Conservation (phyloP, 768 basidiomycete species). For the Rickenella mellea region DNA sequence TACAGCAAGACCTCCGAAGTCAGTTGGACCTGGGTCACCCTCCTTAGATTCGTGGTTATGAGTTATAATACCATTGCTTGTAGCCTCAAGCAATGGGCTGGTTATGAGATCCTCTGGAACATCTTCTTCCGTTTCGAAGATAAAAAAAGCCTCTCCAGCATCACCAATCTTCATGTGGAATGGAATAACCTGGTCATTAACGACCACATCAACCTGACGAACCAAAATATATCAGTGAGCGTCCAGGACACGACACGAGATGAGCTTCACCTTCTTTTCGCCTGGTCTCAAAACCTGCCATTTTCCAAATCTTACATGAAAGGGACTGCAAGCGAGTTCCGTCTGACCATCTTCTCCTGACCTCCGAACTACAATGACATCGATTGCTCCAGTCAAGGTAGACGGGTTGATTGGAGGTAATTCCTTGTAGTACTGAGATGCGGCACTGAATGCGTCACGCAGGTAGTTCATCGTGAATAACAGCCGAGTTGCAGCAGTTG, state of each 20-base stretch:
- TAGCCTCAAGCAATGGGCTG: conserved; percentile 76
- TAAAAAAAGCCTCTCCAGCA: conserved; percentile 97
- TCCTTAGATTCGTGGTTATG: conserved; percentile 35
- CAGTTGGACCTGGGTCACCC: conserved; percentile 14
- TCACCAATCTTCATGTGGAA: conserved; percentile 99
- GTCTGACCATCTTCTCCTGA: conserved; percentile 51
- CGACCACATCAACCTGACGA: conserved; percentile 71
- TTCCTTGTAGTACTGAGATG: conserved; percentile 86
- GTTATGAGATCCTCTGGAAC: conserved; percentile 91
- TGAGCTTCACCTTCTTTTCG: conserved; percentile 75
- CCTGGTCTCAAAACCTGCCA: conserved; percentile 88
- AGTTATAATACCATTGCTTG: conserved; percentile 22
- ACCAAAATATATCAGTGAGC: not conserved
- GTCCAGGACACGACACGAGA: conserved; percentile 2
- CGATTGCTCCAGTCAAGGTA: conserved; percentile 96
- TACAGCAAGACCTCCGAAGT: conserved; percentile 1
- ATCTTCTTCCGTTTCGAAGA: conserved; percentile 93
- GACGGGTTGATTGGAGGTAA: conserved; percentile 85
- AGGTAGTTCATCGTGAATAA: conserved; percentile 89
- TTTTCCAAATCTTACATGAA: conserved; percentile 97
- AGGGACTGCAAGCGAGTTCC: conserved; percentile 85
- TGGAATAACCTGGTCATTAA: conserved; percentile 81
- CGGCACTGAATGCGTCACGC: conserved; percentile 79
- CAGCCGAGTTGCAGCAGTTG: no score
- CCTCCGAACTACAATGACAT: conserved; percentile 90